Base-by-base conservation (phyloP, 2,329 filamentous ascomycete species). In the Colletotrichum scovillei region DNA sequence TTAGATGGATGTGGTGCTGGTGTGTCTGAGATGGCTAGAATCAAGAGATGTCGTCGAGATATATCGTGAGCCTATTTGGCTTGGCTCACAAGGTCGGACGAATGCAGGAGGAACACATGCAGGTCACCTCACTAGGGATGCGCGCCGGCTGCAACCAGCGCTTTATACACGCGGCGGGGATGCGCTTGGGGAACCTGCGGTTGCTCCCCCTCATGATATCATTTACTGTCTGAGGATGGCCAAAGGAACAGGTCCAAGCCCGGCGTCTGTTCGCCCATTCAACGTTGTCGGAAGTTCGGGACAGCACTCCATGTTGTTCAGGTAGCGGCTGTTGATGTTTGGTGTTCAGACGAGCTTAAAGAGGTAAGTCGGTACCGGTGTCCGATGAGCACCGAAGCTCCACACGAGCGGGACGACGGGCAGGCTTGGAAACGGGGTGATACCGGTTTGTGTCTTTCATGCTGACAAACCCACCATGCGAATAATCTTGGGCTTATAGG, bases 151-250 rank as follows among this genome's bases (percentile, higher is more conserved):
- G 60, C 26, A 63, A 30, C 42, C 16, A 11, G 26, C 26, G 9
- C 57, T 42, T 42, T 60, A 63, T 63, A 52, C 35, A 35, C 38
- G 63, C 30, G 19, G 42, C 63, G 52, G 32, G 35, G 35, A 28
- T 22, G 24, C 9, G 52, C 26, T 57, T 65, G 63, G 63, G 63
- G 32, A 65, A 65, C 63, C 56, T 65, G 52, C 63, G 63, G 52
- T 19, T 46, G 22, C 12, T 12, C 49, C 42, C 42, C 42, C 42
- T n/a, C 11, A 52, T 57, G 52, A 65, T 46, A 32, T 65, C 32
- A 65, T 65, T 6, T 24, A 42, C 28, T 56, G 24, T 32, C 32
- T 30, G 24, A 56, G 63, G 22, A 56, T 24, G 11, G 38, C 30
- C 30, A 19, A 42, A 22, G 42, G 19, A 42, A 24, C 30, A n/a